Evolutionary conservation across 345 rosid genomes (phyloP), one percentile per base, ranked within the genome.

Genomic region (Turnera subulata): DNA sequence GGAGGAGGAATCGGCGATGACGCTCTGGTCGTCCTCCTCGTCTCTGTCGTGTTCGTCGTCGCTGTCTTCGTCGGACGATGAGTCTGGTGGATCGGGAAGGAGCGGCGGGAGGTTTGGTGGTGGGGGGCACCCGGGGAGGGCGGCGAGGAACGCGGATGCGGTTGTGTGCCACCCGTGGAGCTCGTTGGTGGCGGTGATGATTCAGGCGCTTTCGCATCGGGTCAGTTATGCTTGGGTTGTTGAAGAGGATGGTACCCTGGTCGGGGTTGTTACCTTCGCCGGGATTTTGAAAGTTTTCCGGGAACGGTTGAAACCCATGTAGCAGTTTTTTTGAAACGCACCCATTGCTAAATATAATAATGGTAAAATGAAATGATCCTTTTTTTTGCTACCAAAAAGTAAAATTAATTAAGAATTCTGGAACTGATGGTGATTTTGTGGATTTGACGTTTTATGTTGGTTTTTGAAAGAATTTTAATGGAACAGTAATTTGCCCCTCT

Each of bases 171-270:
- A 70, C 58, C 82, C 85, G 6, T 65, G 78, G 82, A 82, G 73
- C 65, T 84, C 91, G 2, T 58, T 84, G 32, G 73, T 82, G 24
- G 91, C 88, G 0, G 84, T 84, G 56, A 80, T 84, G 77, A 80
- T 84, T 53, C 85, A 84, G 76, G 83, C 82, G 6, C 74, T 84
- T 1, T 70, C 88, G 11, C 82, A 70, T 40, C 83, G 88, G 38
- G 72, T 73, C 39, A 68, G 70, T 35, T 80, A 76, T 2, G 71
- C 65, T 29, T 84, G 91, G 91, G 91, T 82, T 55, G 76, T 79
- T 1, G 79, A 82, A 46, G 78, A 69, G 18, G 82, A 82, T 18
- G 66, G 79, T 2, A 59, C 72, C 26, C 56, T 84, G 40, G 65
- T 54, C 0, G 91, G 91, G 11, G 64, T 80, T 19, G 85, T 82